Conservation (phyloP, 2,329 filamentous ascomycete species). For the Teratosphaeriaceae sp. region DNA sequence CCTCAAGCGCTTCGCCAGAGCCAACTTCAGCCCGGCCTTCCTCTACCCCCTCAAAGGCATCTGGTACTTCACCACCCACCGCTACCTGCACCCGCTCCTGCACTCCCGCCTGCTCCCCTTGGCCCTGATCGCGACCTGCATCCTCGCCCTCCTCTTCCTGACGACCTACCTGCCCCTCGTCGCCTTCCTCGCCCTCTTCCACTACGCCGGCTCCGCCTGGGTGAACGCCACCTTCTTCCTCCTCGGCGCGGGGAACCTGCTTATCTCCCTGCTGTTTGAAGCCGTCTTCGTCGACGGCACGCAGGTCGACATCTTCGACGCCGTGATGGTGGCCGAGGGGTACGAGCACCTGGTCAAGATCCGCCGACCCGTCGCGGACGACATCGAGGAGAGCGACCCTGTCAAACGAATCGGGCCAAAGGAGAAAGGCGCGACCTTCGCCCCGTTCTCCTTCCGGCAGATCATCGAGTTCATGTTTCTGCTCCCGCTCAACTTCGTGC, state of each 20-base stretch:
- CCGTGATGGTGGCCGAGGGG: slow-evolving; percentile 66
- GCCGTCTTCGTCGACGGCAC: slow-evolving; percentile 60
- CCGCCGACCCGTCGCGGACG: slow-evolving; percentile 56
- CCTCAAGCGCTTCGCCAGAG: slow-evolving; percentile 18
- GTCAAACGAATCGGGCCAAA: slow-evolving; percentile 79
- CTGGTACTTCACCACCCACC: slow-evolving; percentile 70
- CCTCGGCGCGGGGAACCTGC: slow-evolving; percentile 57
- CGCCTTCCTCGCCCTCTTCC: slow-evolving; percentile 82
- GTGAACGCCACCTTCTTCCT: slow-evolving; percentile 81
- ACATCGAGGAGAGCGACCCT: slow-evolving; percentile 64
- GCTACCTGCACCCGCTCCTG: slow-evolving; percentile 77
- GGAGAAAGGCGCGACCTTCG: slow-evolving; percentile 67
- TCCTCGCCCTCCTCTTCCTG: slow-evolving; percentile 79
- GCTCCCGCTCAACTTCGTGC: slow-evolving; percentile 74
- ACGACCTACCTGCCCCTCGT: slow-evolving; percentile 87
- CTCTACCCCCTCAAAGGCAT: slow-evolving; percentile 52
- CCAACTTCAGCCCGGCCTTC: slow-evolving; percentile 29
- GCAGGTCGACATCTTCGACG: slow-evolving; percentile 75
- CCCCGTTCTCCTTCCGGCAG: slow-evolving; percentile 85
- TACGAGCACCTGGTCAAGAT: slow-evolving; percentile 59
- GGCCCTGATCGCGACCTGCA: slow-evolving; percentile 71
- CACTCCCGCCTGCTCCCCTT: slow-evolving; percentile 71
- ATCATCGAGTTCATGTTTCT: slow-evolving; percentile 70
- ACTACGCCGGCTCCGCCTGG: slow-evolving; percentile 71
- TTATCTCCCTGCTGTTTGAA: slow-evolving; percentile 52